phyloP scores from a whole-genome alignment of 768 basidiomycete genomes.

The Leucosporidium creatinivorum region DNA sequence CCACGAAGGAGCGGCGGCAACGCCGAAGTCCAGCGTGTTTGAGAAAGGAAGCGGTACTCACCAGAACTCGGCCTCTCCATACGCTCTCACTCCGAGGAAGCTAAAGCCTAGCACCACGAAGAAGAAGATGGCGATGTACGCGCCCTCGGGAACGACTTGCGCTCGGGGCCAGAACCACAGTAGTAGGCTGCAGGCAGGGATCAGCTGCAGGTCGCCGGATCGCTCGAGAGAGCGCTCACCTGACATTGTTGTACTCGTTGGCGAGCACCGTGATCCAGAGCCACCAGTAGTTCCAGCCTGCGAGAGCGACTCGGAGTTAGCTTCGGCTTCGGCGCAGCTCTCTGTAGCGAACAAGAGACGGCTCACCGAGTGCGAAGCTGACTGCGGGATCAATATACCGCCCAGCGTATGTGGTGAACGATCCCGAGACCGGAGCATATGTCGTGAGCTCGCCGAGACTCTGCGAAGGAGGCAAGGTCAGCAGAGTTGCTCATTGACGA shows the following conservation, averaged over 20 bases:
- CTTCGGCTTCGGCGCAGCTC: background rate
- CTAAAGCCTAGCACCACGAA: conserved; percentile 26
- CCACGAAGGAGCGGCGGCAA: no score
- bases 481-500: no score
- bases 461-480: no score
- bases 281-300: no score
- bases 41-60: background rate
- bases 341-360: background rate
- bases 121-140: conserved; percentile 18
- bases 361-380: background rate
- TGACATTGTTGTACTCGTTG: no score
- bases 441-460: background rate
- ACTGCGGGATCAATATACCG: background rate
- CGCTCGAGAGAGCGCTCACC: no score
- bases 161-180: conserved; percentile 2
- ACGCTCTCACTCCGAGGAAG: conserved; percentile 30
- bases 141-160: conserved; percentile 19
- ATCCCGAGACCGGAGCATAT: background rate
- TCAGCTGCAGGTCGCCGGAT: no score
- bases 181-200: background rate
- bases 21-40: no score
- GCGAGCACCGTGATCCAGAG: no score
- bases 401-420: no score
- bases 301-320: no score
- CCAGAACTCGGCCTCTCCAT: conserved; percentile 41